Conservation (phyloP, 169 alveolate species). For the Plasmodium knowlesi region DNA sequence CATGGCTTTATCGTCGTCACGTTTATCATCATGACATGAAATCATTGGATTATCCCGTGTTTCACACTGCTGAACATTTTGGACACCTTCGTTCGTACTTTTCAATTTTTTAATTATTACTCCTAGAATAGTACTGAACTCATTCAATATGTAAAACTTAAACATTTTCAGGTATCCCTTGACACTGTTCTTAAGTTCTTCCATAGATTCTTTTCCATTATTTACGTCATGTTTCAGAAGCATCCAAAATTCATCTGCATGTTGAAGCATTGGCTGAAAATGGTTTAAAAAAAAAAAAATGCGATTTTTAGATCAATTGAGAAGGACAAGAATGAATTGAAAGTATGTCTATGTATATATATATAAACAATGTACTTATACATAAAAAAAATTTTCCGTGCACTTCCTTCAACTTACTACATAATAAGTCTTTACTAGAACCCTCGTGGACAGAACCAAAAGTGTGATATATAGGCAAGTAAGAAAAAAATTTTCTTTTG, state of each 20-base stretch:
- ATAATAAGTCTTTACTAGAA: background rate
- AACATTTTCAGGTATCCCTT: background rate
- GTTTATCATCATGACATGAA: background rate
- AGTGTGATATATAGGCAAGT: background rate
- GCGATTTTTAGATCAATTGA: background rate
- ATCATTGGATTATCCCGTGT: background rate
- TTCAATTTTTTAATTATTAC: background rate
- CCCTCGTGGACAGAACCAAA: background rate
- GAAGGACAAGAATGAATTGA: background rate
- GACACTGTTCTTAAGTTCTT: background rate
- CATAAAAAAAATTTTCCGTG: background rate
- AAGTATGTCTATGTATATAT: background rate
- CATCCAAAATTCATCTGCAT: background rate
- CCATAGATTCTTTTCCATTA: background rate
- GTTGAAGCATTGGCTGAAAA: background rate
- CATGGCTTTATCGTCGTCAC: background rate
- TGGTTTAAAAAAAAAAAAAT: background rate
- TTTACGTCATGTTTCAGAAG: background rate
- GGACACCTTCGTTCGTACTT: background rate
- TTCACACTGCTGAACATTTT: background rate
- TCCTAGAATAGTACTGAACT: background rate
- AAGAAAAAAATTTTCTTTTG: background rate
- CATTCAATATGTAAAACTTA: background rate
- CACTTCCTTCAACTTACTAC: background rate
- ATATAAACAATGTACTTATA: background rate